Percentiles rank a stretch among this genome's conserved stretches.
These are phyloP conservation scores for Phytophthora colocasiae DNA, from an alignment of 352 stramenopile species.

Conservation along the genomic window DNA sequence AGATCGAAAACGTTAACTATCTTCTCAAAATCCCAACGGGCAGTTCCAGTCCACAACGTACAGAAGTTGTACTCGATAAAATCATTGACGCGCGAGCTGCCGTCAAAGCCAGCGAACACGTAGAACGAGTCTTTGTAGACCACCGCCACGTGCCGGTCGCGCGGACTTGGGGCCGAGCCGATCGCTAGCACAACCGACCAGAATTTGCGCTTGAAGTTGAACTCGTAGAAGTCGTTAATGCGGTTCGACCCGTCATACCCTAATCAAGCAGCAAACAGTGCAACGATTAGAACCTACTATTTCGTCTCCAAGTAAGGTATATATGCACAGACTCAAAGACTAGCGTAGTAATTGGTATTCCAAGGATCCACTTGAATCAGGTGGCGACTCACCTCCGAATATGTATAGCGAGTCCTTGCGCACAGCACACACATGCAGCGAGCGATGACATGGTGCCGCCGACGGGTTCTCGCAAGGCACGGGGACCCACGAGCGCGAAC, in stretches of 20 bases:
- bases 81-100: conserved; percentile 93
- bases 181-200: conserved; percentile 79
- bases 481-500: conserved; percentile 70
- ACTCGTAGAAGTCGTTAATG: conserved; percentile 95
- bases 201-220: conserved; percentile 88
- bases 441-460: conserved; percentile 90
- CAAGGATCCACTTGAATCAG: neutral
- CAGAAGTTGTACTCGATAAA: conserved; percentile 96
- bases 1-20: conserved; percentile 13
- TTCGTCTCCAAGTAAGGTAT: too few species aligned
- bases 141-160: conserved; percentile 95
- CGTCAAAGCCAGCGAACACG: conserved; percentile 95
- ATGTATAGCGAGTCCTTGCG: conserved; percentile 94
- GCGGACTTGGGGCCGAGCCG: conserved; percentile 82
- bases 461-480: conserved; percentile 86
- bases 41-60: conserved; percentile 40
- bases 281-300: neutral
- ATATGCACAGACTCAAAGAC: too few species aligned
- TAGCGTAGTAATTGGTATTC: too few species aligned
- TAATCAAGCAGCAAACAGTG: conserved; percentile 12
- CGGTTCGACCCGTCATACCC: conserved; percentile 94
- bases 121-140: conserved; percentile 95
- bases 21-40: conserved; percentile 2
- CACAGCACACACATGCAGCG: conserved; percentile 93
- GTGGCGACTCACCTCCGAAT: conserved; percentile 74